Evolutionary conservation across 768 basidiomycete species (phyloP), one percentile per base, ranked within the genome.

Genomic region (Boletus subparvulus): DNA sequence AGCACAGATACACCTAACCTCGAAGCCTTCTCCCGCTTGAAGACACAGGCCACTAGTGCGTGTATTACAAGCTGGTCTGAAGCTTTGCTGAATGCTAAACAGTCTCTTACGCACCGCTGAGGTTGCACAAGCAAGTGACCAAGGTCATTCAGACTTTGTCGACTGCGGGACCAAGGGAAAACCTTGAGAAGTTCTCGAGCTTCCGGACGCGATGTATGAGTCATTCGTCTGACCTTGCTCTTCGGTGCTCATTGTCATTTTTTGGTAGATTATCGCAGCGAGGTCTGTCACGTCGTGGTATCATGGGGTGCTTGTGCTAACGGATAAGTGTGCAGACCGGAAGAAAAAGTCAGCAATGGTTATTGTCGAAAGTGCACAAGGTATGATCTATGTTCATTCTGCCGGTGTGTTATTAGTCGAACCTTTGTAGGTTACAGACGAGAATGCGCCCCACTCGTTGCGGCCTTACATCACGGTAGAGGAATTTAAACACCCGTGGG

Each of bases 401-500:
- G 44, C 55, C 51, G 16, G 11, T 14, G 14, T 44, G 26, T 55
- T 46, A 54, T 61, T 50, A 17, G 26, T 33, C 42, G 44, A 49
- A 37, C 17, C 26, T 26, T 47, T 13, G 61, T 50, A 91, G 89
- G 83, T 87, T 58, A 93, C 91, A 3, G 61, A 73, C 37, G 69
- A 86, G 61, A 83, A 75, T 56, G 89, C 85, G 14, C 80, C 85
- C 5, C 69, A 82, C 41, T 76, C 78, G 33, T 73, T 93, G 47
- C 80, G 74, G 44, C 65, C 79, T 45, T 62, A 70, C 16, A 90
- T 96, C 63, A 80, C 80, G 7, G 71, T 93, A 55, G 74, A 78
- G 26, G 92, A 92, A 70, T 93, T 94, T 63, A 54, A 74, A 47
- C 92, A 94, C 69, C 73, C 83, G 3, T 94, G 93, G 94, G 87